A percentile compares a stretch with the other conserved stretches of the same genome.
Conservation (phyloP, 1,139 yeast species). For the Wickerhamomyces sp. region DNA sequence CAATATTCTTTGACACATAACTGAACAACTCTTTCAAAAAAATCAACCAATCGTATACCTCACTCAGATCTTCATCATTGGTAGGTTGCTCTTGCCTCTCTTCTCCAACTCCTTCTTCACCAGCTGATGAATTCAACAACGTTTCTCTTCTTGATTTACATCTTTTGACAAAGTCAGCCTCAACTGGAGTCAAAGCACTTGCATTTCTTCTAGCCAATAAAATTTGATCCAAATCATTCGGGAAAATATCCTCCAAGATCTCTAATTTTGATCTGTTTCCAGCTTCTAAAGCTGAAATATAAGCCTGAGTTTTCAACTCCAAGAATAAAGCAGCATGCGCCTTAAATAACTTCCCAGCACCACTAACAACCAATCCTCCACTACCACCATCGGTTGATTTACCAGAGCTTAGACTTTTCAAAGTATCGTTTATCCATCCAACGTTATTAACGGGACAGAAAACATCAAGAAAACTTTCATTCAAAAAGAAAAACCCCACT, state of each 20-base stretch:
- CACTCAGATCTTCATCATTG: slow-evolving; percentile 47
- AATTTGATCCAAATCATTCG: slow-evolving; percentile 55
- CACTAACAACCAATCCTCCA: slow-evolving; percentile 1
- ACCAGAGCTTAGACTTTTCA: slow-evolving; percentile 1
- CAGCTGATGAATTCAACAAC: slow-evolving; percentile 44
- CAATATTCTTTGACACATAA: slow-evolving; percentile 71
- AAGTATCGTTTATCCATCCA: slow-evolving; percentile 15
- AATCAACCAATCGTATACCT: slow-evolving; percentile 68
- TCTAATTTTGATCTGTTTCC: slow-evolving; percentile 57
- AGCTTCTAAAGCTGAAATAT: slow-evolving; percentile 79
- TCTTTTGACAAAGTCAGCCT: slow-evolving; percentile 62
- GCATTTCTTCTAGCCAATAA: slow-evolving; percentile 46
- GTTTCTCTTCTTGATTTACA: slow-evolving; percentile 66
- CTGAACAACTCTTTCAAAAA: slow-evolving; percentile 73
- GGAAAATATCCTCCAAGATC: slow-evolving; percentile 72
- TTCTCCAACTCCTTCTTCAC: slow-evolving; percentile 27
- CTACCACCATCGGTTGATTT: slow-evolving; percentile 5
- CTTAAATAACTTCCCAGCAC: slow-evolving; percentile 53
- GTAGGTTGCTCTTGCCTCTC: background rate
- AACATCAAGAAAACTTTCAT: slow-evolving; percentile 77
- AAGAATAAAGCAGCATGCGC: slow-evolving; percentile 74
- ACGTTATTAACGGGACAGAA: slow-evolving; percentile 59
- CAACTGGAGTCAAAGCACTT: slow-evolving; percentile 55
- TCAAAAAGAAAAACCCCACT: slow-evolving; percentile 81
- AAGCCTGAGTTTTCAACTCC: slow-evolving; percentile 93